Conservation (phyloP, 176 grass and related monocot species). For the Secale cereale region DNA sequence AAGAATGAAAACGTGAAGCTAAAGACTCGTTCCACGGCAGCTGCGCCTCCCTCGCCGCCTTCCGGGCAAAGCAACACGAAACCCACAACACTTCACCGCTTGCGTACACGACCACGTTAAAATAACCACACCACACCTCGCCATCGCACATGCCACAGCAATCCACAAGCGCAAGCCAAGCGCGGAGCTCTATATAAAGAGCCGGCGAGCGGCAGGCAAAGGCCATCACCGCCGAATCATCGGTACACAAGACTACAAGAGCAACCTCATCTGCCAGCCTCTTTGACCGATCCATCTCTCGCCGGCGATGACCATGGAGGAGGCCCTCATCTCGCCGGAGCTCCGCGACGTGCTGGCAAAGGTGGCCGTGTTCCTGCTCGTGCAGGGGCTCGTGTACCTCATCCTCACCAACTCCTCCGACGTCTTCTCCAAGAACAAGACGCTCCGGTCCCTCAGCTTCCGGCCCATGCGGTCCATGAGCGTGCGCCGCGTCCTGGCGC, state of each 20-base stretch:
- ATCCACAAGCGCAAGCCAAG: not conserved
- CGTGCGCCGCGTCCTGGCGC: slow-evolving; percentile 47
- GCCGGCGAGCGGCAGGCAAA: not conserved
- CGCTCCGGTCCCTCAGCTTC: slow-evolving; percentile 61
- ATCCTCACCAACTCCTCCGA: slow-evolving; percentile 71
- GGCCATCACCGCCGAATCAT: not conserved
- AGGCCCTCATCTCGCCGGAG: slow-evolving; percentile 45
- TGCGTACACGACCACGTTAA: slow-evolving; percentile 21
- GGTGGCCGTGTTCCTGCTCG: slow-evolving; percentile 58
- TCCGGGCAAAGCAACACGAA: slow-evolving; percentile 28
- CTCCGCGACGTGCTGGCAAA: slow-evolving; percentile 47
- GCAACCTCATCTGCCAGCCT: not conserved
- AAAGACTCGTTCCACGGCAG: not conserved
- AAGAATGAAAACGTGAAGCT: not conserved
- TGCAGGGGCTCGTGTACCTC: slow-evolving; percentile 67
- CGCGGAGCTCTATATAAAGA: slow-evolving; percentile 38
- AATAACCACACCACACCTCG: not conserved
- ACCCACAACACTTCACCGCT: slow-evolving; percentile 12
- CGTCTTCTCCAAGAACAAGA: slow-evolving; percentile 53
- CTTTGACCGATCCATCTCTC: not conserved
- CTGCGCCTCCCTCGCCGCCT: not conserved
- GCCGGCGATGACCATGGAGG: slow-evolving; percentile 39
- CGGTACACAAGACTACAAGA: not conserved
- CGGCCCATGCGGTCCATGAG: slow-evolving; percentile 59
- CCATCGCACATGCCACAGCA: not conserved